Conservation (phyloP, 495 filamentous ascomycete species). For the Jackrogersella minutella region DNA sequence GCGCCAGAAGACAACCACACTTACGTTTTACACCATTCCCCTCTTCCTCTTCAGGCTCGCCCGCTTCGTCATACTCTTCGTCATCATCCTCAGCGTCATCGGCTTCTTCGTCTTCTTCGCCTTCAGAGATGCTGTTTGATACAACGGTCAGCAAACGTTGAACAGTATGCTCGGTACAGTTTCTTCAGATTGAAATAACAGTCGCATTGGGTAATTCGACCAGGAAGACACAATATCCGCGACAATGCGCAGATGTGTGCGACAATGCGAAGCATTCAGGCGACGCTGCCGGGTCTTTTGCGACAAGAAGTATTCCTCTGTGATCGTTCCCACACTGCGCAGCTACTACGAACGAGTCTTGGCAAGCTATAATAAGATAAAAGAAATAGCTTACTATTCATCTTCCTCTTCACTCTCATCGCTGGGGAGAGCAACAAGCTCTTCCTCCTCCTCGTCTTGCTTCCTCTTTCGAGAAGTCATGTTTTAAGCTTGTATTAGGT, state of each 20-base stretch:
- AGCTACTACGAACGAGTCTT: slow-evolving; percentile 6
- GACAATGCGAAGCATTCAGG: slow-evolving; percentile 3
- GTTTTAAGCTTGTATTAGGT: slow-evolving; percentile 33
- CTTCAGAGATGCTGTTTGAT: slow-evolving; percentile 41
- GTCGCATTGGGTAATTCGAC: background rate
- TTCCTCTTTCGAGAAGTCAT: slow-evolving; percentile 61
- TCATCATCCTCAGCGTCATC: slow-evolving; percentile 55
- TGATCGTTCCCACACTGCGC: background rate
- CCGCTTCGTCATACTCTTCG: slow-evolving; percentile 45
- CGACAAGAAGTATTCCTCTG: slow-evolving; percentile 10
- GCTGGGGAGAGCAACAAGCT: slow-evolving; percentile 60
- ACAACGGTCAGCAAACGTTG: slow-evolving; percentile 14
- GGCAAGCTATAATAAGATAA: slow-evolving; percentile 6
- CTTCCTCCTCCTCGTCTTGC: slow-evolving; percentile 59
- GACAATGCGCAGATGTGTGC: slow-evolving; percentile 35
- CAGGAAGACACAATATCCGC: slow-evolving; percentile 27
- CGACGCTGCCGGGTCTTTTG: slow-evolving; percentile 37
- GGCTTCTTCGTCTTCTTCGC: slow-evolving; percentile 47
- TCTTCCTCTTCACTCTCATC: slow-evolving; percentile 60
- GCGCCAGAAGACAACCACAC: background rate
- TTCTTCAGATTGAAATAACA: background rate
- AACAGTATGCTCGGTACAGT: background rate
- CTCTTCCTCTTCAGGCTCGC: slow-evolving; percentile 38
- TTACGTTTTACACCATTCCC: slow-evolving; percentile 42
- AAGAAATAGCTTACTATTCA: slow-evolving; percentile 56